These are phyloP conservation scores for Phalaenopsis aphrodite DNA, from an alignment of 106 monocot genomes.

Conservation along the genomic window DNA sequence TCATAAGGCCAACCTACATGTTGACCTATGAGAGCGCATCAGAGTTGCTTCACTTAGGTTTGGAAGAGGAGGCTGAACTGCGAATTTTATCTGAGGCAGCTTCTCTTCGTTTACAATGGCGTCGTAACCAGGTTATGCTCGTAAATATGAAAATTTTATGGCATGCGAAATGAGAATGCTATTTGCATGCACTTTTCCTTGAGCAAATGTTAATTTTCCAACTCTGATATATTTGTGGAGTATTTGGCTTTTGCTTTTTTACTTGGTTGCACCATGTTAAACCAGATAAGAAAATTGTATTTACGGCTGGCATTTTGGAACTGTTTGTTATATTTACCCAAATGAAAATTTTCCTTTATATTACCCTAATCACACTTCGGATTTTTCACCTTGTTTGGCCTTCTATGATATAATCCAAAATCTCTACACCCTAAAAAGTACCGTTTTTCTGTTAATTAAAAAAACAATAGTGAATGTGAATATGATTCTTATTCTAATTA, in stretches of 20 bases:
- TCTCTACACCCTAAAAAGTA: too few relatives aligned
- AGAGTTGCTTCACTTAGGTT: constrained; percentile 78
- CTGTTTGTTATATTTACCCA: background rate
- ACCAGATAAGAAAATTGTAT: background rate
- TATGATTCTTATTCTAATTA: too few relatives aligned
- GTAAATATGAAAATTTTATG: background rate
- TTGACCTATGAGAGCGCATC: constrained; percentile 97
- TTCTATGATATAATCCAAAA: too few relatives aligned
- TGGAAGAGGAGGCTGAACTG: constrained; percentile 93
- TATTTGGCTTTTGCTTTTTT: background rate
- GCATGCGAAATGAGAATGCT: background rate
- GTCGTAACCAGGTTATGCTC: constrained; percentile 54
- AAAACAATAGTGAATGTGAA: too few relatives aligned
- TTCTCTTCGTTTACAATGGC: constrained; percentile 74
- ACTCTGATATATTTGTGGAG: background rate
- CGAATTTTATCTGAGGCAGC: constrained; percentile 85
- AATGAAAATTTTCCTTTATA: too few relatives aligned
- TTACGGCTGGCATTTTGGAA: background rate
- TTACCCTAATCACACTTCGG: too few relatives aligned
- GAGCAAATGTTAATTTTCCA: background rate
- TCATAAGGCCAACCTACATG: constrained; percentile 94
- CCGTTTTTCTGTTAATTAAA: too few relatives aligned
- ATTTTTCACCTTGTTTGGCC: too few relatives aligned
- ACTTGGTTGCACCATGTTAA: background rate
- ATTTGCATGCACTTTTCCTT: background rate